Evolutionary conservation across 305 asterid genomes (phyloP).

Genomic region (Fraxinus velutina): DNA sequence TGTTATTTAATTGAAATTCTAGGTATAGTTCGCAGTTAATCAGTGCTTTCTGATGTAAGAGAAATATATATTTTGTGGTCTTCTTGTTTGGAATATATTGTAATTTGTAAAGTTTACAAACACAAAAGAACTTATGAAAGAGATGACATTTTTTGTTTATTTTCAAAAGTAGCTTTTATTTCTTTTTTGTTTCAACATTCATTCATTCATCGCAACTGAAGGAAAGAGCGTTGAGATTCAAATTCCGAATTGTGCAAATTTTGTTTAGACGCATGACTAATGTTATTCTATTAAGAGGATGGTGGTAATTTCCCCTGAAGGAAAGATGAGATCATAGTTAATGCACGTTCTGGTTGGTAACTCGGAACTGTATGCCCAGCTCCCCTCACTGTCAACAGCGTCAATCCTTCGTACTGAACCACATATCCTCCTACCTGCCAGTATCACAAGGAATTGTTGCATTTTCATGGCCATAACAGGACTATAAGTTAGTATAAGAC

Average conservation of each 20-base stretch:
- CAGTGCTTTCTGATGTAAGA: not conserved
- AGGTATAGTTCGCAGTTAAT: not conserved
- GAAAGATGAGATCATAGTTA: conserved; percentile 33
- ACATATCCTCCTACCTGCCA: conserved; percentile 47
- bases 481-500: not conserved
- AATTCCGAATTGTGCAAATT: not conserved
- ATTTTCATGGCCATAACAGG: not conserved
- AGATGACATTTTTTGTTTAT: not conserved
- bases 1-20: not conserved
- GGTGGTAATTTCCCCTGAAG: conserved; percentile 37
- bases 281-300: not conserved
- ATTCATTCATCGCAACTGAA: not conserved
- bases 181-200: not conserved
- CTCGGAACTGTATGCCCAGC: conserved; percentile 47
- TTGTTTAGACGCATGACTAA: not conserved
- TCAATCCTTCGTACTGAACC: conserved; percentile 35
- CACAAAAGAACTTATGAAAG: not conserved
- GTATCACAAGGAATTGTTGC: not conserved
- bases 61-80: not conserved
- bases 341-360: conserved; percentile 43
- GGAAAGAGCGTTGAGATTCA: not conserved
- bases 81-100: not conserved
- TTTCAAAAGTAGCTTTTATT: not conserved
- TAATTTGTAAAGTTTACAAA: not conserved
- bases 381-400: conserved; percentile 43